These are phyloP conservation scores for Solanum dulcamara DNA, from an alignment of 257 asterid genomes.

Conservation along the genomic window DNA sequence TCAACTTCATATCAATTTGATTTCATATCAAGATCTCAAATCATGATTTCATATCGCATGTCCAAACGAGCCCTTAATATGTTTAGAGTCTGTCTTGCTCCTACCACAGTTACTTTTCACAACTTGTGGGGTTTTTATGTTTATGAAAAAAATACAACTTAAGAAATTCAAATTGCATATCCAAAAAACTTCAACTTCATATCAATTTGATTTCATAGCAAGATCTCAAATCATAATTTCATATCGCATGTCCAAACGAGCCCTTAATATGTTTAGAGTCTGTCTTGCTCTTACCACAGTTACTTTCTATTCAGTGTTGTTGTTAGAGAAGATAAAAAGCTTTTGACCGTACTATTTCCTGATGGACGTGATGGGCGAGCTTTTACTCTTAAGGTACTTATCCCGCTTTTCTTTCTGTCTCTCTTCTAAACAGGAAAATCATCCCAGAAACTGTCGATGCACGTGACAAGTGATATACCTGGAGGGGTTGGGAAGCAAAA, in stretches of 20 bases:
- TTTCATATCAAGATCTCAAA: not conserved
- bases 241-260: not conserved
- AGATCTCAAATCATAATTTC: not conserved
- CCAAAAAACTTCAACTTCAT: not conserved
- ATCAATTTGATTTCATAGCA: not conserved
- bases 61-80: not conserved
- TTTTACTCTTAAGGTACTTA: constrained; percentile 75
- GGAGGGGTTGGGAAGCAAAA: not conserved
- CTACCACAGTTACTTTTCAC: no score
- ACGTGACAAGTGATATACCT: not conserved
- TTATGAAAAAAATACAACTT: not conserved
- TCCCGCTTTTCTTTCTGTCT: not conserved
- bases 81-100: not conserved
- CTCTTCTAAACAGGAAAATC: not conserved
- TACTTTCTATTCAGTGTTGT: constrained; percentile 57
- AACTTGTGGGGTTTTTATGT: not conserved
- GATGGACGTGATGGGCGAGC: constrained; percentile 98
- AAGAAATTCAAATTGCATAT: not conserved
- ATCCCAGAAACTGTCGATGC: not conserved
- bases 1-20: not conserved
- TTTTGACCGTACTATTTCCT: constrained; percentile 77
- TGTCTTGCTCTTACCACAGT: not conserved
- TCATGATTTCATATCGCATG: not conserved
- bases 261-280: not conserved
- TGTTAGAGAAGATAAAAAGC: constrained; percentile 89